Conservation (phyloP, 352 stramenopile species). For the Globisporangium camurandrum region DNA sequence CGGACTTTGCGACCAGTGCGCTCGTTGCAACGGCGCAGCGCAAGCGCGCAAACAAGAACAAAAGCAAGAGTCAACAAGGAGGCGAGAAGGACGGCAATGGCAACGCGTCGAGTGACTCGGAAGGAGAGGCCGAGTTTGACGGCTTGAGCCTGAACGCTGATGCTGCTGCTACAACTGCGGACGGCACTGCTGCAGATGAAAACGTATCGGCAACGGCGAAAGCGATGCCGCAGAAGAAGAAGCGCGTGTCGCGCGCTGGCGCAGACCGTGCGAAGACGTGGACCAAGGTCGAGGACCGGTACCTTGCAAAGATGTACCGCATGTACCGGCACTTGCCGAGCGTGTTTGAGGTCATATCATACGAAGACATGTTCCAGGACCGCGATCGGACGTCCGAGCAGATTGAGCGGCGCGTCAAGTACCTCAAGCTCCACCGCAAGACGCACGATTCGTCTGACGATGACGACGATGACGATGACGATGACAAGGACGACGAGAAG, state of each 20-base stretch:
- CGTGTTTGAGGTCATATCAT: conserved; percentile 84
- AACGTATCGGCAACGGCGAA: too few species aligned
- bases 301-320: conserved; percentile 68
- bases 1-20: conserved; percentile 53
- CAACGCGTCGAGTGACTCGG: conserved; percentile 2
- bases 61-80: conserved; percentile 5
- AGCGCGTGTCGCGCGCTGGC: conserved; percentile 16
- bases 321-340: conserved; percentile 77
- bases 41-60: too few species aligned
- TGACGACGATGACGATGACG: conserved; percentile 15
- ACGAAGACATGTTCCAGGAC: conserved; percentile 88
- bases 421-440: conserved; percentile 68
- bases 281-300: conserved; percentile 78
- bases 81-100: too few species aligned
- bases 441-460: conserved; percentile 67
- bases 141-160: too few species aligned
- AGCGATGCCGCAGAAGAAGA: conserved; percentile 1
- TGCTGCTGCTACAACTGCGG: too few species aligned
- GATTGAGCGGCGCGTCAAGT: conserved; percentile 80
- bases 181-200: too few species aligned
- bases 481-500: neutral
- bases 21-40: too few species aligned
- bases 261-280: conserved; percentile 64
- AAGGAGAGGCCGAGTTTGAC: conserved; percentile 21
- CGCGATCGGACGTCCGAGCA: conserved; percentile 74